phyloP scores from a whole-genome alignment of 225 moss, liverwort and hornwort genomes.

The Lunularia cruciata region DNA sequence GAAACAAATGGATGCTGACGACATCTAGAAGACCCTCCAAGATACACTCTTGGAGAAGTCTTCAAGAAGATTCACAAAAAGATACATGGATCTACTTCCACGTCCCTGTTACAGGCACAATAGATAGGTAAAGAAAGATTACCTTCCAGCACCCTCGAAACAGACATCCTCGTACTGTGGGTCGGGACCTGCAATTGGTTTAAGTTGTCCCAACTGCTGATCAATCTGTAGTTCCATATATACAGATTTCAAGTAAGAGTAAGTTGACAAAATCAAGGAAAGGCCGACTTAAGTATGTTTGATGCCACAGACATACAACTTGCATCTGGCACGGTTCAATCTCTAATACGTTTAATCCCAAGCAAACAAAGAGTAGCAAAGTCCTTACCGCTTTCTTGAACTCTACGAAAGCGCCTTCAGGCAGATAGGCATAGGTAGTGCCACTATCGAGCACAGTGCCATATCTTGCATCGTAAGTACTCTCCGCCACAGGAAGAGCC shows the following conservation, averaged over 20 bases:
- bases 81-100: no score
- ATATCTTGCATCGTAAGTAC: conserved; percentile 65
- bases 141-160: conserved; percentile 82
- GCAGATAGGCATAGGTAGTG: conserved; percentile 93
- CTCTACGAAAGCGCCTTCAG: conserved; percentile 63
- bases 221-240: conserved; percentile 61
- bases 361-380: no score
- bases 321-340: no score
- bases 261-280: conserved; percentile 13
- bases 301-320: no score
- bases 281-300: conserved; percentile 13
- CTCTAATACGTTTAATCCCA: no score
- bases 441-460: conserved; percentile 95
- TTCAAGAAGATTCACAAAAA: no score
- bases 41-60: no score
- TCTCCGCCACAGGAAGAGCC: conserved; percentile 51
- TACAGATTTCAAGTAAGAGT: conserved; percentile 35
- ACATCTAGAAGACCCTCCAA: no score
- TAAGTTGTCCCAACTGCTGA: conserved; percentile 56
- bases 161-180: conserved; percentile 76
- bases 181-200: conserved; percentile 76
- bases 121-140: conserved; percentile 5
- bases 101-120: no score
- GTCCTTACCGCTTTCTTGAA: conserved; percentile 73
- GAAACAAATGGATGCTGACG: no score